Evolutionary conservation across 768 basidiomycete species (phyloP), one percentile per base, ranked within the genome.

Genomic region (Boletus vermiculosoides): DNA sequence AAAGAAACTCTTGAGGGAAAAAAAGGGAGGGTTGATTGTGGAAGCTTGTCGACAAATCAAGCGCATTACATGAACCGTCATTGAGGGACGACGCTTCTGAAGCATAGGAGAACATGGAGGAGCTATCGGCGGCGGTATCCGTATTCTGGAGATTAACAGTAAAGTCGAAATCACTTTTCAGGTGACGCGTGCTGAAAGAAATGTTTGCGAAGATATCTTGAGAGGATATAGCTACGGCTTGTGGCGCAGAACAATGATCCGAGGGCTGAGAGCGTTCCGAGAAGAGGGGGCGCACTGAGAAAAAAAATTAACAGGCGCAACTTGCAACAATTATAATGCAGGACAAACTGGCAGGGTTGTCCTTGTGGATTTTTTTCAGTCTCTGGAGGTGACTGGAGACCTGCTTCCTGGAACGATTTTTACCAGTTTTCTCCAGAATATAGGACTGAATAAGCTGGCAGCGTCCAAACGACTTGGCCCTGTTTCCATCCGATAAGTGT

Each of bases 391-490:
- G 76, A 57, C 74, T 75, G 25, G 74, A 76, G 33, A 75, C 75
- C 55, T 75, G 74, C 60, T 75, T 75, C 54, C 74, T 64, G 37
- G 74, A 74, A 16, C 74, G 72, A 55, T 65, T 73, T 58, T 68
- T 75, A 15, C 74, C 74, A 15, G 74, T 75, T 56, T 73, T 74
- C 46, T 76, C 70, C 23, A 73, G 54, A 33, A 75, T 66, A 45
- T 77, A 75, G 0, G 73, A 72, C 31, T 77, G 74, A 34, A 75
- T 77, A 22, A 75, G 67, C 57, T 75, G 74, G 59, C 76, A 75
- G 20, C 74, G 73, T 50, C 74, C 74, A 54, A 77, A 74, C 22
- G 71, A 71, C 56, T 59, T 74, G 50, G 59, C 25, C 2, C 55
- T 61, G 41, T 60, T 60, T 28, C 55, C 42, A 12, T 52, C 52